Percentiles rank a stretch among this genome's conserved stretches.
Evolutionary conservation across 2,329 filamentous ascomycete genomes (phyloP).

Genomic region (Didymosphaeria variabile): DNA sequence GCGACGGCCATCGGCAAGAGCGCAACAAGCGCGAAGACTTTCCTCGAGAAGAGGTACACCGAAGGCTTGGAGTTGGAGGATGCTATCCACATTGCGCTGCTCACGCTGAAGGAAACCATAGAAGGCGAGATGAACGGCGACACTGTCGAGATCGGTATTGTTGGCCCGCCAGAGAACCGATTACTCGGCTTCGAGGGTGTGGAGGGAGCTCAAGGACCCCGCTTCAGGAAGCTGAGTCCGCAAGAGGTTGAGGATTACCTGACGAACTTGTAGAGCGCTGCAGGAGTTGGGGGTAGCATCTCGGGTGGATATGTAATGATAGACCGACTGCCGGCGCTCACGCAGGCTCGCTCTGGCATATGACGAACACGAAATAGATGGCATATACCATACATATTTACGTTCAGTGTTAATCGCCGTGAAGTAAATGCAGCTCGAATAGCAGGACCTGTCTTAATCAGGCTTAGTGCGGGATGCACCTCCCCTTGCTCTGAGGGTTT

Average conservation of each 20-base stretch:
- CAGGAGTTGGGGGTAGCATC: constrained; percentile 8
- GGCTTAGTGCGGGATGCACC: constrained; percentile 10
- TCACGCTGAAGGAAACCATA: constrained; percentile 98
- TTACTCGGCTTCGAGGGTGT: constrained; percentile 91
- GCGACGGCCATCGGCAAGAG: constrained; percentile 99
- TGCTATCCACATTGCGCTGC: constrained; percentile 95
- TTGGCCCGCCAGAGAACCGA: constrained; percentile 92
- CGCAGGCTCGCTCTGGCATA: constrained; percentile 15
- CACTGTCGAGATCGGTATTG: constrained; percentile 98
- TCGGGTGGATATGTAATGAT: constrained; percentile 24
- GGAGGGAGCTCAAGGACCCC: constrained; percentile 81
- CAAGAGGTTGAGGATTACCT: constrained; percentile 99
- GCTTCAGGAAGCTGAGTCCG: constrained; percentile 93
- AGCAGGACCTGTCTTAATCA: not conserved
- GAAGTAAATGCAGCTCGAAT: not conserved
- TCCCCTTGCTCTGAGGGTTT: not conserved
- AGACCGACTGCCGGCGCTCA: constrained; percentile 26
- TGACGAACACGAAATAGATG: constrained; percentile 28
- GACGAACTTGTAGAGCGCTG: constrained; percentile 82
- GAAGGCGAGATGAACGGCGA: constrained; percentile 99
- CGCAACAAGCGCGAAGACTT: constrained; percentile 97
- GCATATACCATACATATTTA: constrained; percentile 10
- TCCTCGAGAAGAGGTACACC: constrained; percentile 98
- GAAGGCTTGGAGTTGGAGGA: constrained; percentile 97
- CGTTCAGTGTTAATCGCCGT: not conserved